Evolutionary conservation across 306 rosid genomes (phyloP).

Genomic region (Arachis stenosperma): DNA sequence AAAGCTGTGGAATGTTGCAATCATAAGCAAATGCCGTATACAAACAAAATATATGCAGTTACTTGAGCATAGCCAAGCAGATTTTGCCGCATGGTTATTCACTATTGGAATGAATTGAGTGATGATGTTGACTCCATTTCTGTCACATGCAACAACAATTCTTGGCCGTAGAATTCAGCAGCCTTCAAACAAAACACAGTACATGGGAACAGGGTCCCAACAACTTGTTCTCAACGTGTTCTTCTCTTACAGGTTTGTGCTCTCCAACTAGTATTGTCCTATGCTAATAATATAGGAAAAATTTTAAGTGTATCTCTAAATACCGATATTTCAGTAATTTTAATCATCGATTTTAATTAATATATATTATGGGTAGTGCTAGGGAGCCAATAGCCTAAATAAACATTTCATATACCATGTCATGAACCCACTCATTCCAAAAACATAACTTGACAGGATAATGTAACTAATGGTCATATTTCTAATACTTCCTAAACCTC

Average conservation of each 20-base stretch:
- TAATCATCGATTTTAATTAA: too few relatives aligned
- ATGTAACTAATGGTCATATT: too few relatives aligned
- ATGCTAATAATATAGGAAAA: background rate
- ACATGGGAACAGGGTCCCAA: slow-evolving; percentile 12
- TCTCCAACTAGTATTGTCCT: background rate
- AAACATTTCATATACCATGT: too few relatives aligned
- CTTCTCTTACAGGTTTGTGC: background rate
- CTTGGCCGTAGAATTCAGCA: slow-evolving; percentile 43
- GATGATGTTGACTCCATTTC: slow-evolving; percentile 14
- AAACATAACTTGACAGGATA: too few relatives aligned
- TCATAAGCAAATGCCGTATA: slow-evolving; percentile 5
- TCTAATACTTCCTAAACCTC: too few relatives aligned
- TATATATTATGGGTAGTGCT: too few relatives aligned
- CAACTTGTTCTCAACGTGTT: slow-evolving; percentile 22
- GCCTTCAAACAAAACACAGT: background rate
- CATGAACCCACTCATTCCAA: too few relatives aligned
- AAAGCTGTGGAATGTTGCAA: background rate
- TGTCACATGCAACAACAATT: slow-evolving; percentile 33
- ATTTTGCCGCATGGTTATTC: background rate
- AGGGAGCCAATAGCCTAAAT: too few relatives aligned
- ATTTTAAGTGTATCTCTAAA: too few relatives aligned
- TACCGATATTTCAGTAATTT: too few relatives aligned
- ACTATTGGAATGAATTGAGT: background rate
- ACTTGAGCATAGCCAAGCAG: background rate
- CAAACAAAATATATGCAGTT: background rate